Evolutionary conservation across 257 asterid species (phyloP).

Genomic region (Solanum virginianum): DNA sequence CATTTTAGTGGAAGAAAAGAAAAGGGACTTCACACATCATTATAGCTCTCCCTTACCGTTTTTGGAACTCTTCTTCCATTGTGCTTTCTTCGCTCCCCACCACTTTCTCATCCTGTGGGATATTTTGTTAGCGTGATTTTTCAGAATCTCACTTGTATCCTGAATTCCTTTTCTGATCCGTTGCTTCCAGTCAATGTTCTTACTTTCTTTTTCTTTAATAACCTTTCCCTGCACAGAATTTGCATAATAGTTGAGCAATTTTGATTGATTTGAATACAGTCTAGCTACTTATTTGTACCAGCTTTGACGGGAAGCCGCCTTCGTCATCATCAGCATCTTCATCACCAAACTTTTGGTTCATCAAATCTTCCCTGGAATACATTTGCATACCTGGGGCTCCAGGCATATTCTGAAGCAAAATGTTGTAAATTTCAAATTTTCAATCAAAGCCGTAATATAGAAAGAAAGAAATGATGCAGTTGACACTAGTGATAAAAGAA

Average conservation of each 20-base stretch:
- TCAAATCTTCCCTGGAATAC: constrained; percentile 89
- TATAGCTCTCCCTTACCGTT: constrained; percentile 49
- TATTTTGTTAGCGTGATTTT: constrained; percentile 31
- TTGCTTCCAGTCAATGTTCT: constrained; percentile 56
- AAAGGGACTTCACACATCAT: background rate
- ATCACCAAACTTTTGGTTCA: constrained; percentile 64
- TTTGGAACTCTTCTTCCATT: constrained; percentile 24
- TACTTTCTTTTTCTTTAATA: constrained; percentile 32
- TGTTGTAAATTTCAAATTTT: background rate
- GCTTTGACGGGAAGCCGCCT: constrained; percentile 42
- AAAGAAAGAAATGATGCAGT: background rate
- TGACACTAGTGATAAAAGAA: background rate
- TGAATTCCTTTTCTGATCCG: constrained; percentile 26
- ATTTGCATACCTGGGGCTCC: constrained; percentile 96
- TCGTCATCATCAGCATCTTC: constrained; percentile 67
- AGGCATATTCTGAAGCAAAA: constrained; percentile 60
- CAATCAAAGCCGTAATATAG: background rate
- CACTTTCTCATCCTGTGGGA: constrained; percentile 40
- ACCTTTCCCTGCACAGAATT: constrained; percentile 45
- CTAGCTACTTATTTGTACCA: constrained; percentile 25
- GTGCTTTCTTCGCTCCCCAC: constrained; percentile 51
- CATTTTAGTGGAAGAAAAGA: background rate
- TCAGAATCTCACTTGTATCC: constrained; percentile 44
- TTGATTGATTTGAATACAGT: background rate
- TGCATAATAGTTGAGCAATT: background rate